Percentiles rank a stretch among this genome's conserved stretches.
Conservation (phyloP, 106 monocot genomes). For the Amphibolis antarctica region DNA sequence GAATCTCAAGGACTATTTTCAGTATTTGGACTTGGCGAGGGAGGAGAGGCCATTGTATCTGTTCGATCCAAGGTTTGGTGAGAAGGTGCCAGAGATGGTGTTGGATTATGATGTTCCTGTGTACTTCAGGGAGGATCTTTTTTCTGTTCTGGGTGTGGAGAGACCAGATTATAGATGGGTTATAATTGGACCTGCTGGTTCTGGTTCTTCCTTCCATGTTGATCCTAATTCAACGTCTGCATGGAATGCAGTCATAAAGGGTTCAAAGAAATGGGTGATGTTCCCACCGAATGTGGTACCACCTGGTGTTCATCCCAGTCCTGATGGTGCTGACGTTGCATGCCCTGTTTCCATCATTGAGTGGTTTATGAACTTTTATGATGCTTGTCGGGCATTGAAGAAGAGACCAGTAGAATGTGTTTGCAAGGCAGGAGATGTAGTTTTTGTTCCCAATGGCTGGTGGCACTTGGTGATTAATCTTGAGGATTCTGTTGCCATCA, state of each 20-base stretch:
- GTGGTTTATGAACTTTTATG: conserved; percentile 99
- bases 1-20: conserved; percentile 53
- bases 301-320: conserved; percentile 86
- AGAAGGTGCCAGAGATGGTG: conserved; percentile 70
- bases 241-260: conserved; percentile 89
- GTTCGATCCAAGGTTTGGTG: conserved; percentile 82
- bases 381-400: conserved; percentile 43
- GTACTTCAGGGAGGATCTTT: conserved; percentile 89
- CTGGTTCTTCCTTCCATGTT: conserved; percentile 95
- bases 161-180: conserved; percentile 86
- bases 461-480: conserved; percentile 98
- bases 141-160: conserved; percentile 54
- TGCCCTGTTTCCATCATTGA: conserved; percentile 96
- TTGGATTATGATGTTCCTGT: conserved; percentile 60
- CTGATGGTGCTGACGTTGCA: conserved; percentile 84
- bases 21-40: conserved; percentile 35
- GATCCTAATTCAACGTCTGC: conserved; percentile 97
- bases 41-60: conserved; percentile 95
- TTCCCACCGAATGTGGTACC: conserved; percentile 90
- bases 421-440: conserved; percentile 75
- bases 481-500: conserved; percentile 90
- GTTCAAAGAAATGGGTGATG: conserved; percentile 97
- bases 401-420: conserved; percentile 83
- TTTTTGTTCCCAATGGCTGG: conserved; percentile 99
- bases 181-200: conserved; percentile 83